Conservation (phyloP, 768 basidiomycete genomes). For the Grammothele lineata region DNA sequence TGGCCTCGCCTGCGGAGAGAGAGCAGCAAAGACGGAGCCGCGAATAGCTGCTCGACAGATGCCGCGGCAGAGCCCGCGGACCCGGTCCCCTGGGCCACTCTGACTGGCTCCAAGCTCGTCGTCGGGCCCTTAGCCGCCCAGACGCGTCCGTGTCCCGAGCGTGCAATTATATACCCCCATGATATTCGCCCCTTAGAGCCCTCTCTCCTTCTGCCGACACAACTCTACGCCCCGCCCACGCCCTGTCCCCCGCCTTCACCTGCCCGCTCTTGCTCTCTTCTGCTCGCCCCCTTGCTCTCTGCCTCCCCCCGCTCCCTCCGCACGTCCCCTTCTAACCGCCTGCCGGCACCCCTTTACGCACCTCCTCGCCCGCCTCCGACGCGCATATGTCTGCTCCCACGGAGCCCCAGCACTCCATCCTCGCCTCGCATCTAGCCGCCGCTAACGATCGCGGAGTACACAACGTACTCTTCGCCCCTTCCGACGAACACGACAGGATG, state of each 20-base stretch:
- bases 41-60: background rate
- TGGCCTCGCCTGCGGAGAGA: background rate
- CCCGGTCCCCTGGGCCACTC: no score
- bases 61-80: background rate
- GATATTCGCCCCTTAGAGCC: background rate
- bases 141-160: background rate
- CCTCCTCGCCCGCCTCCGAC: background rate
- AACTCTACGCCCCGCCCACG: no score
- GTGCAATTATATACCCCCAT: conserved; percentile 2
- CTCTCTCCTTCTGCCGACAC: conserved; percentile 1
- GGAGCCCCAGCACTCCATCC: background rate
- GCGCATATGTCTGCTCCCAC: conserved; percentile 12
- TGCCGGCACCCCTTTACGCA: background rate
- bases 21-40: background rate
- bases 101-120: no score
- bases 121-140: background rate
- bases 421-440: background rate
- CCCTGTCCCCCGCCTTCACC: no score
- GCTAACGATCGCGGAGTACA: conserved; percentile 1
- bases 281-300: conserved; percentile 8
- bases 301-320: background rate
- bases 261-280: conserved; percentile 2
- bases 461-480: conserved; percentile 4
- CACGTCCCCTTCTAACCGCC: background rate
- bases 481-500: conserved; percentile 13